Evolutionary conservation across 1,284 basidiomycete species (phyloP), one percentile per base, ranked within the genome.

Genomic region (Inonotus hispidus): DNA sequence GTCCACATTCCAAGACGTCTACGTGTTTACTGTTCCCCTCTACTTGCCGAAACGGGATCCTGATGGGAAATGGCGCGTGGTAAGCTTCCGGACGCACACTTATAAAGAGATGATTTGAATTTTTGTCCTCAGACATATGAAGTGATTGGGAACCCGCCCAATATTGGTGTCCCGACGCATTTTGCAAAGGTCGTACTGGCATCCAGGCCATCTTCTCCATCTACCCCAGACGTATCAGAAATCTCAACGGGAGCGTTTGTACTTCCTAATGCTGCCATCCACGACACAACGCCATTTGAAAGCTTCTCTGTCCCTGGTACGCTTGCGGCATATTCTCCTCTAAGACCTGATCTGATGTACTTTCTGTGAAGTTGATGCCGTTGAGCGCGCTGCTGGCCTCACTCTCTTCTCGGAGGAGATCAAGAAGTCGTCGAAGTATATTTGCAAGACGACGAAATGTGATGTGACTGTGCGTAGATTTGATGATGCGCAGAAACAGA

Each of bases 1-100:
- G 0, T 80, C 77, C 23, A 82, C 81, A 27, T 99, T 98, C 72
- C 78, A 90, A 55, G 95, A 99, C 70, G 94, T 99, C 54, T 99
- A 96, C 73, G 88, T 99, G 45, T 99, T 99, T 74, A 99, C 97
- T 7, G 82, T 99, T 25, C 97, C 97, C 0, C 80, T 99, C n/a
- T 99, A 99, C 75, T 83, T 99, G 11, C 97, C 97, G 1, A 85
- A 84, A 53, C 82, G 84, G 59, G 87, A 91, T 8, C 67, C 83
- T 0, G 95, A 98, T 71, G 95, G 95, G 8, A 98, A 96, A 77
- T 98, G 89, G 86, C 85, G 93, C 59, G 90, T 98, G 67, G 93
- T 95, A 67, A 76, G 92, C 82, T 50, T 21, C 16, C 38, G 41
- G 29, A 50, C 25, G 41, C 37, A 7, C 1, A 43, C 47, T 54